Evolutionary conservation across 176 grass and related monocot species (phyloP), one percentile per base, ranked within the genome.

Genomic region (Typha latifolia): DNA sequence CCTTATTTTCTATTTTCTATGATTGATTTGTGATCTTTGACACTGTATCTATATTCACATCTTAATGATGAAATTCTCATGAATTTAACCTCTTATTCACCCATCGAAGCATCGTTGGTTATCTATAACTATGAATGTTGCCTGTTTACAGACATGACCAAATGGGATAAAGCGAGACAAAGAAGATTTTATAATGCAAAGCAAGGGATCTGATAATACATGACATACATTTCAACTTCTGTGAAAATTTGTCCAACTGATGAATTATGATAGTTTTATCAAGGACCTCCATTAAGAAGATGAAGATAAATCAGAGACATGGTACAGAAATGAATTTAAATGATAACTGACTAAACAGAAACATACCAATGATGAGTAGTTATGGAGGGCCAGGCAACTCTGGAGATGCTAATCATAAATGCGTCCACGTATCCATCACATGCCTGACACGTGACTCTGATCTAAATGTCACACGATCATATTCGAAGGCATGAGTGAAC

Each of bases 391-490:
- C 53, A 21, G 20, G 53, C 20, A 57, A 19, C 53, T 21, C 53
- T 19, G 18, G 53, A 59, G 53, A 59, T 19, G 53, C 16, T 59
- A 59, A 59, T 59, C 66, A 74, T 75, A 29, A 63, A 63, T 63
- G 77, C 51, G 24, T 75, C 66, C 71, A 78, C 51, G 67, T 74
- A 71, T 84, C 51, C 66, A 66, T 62, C 69, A 66, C 69, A 73
- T 81, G 74, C 59, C 47, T 21, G 21, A 70, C 79, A 82, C 70
- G 14, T 78, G 79, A 69, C 55, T 86, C 74, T 70, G 79, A 49
- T 78, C 65, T 86, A 31, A 53, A 67, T 18, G 32, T 63, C n/a
- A 77, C 16, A 59, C 59, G 51, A 62, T 26, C 72, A 65, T 68
- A 66, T 32, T 51, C 59, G 64, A 64, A 81, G 26, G 51, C 51